Percentiles rank a stretch among this genome's conserved stretches.
Conservation (phyloP, 768 basidiomycete genomes). For the Cystofilobasidium macerans region DNA sequence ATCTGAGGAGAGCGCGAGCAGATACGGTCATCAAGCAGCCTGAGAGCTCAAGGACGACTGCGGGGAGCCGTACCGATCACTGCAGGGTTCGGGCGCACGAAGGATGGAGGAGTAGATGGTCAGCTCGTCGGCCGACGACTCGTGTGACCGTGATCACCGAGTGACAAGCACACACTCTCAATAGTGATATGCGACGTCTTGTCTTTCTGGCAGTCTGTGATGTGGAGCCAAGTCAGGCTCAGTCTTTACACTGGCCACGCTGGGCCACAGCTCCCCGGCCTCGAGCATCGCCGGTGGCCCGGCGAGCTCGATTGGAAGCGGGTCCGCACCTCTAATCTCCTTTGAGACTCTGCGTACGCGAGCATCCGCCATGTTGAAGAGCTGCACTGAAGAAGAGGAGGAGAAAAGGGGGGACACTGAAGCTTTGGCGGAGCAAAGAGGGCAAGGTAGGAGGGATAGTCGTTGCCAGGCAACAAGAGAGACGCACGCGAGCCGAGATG, state of each 20-base stretch:
- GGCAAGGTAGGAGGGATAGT: not conserved
- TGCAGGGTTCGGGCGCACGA: not conserved
- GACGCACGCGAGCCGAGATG: not conserved
- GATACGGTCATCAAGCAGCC: not conserved
- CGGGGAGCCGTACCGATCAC: too few relatives aligned
- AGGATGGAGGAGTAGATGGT: not conserved
- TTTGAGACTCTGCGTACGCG: conserved; percentile 82
- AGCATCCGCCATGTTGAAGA: conserved; percentile 59
- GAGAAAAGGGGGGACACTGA: not conserved
- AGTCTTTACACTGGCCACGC: not conserved
- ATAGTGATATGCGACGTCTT: conserved; percentile 76
- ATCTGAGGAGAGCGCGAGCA: conserved; percentile 44
- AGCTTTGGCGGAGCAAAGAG: not conserved
- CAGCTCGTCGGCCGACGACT: not conserved
- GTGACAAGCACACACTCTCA: conserved; percentile 42
- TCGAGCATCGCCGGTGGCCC: too few relatives aligned
- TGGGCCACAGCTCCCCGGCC: too few relatives aligned
- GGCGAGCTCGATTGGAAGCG: not conserved
- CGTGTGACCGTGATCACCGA: not conserved
- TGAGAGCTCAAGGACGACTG: not conserved
- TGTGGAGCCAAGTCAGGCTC: not conserved
- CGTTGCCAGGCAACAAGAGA: not conserved
- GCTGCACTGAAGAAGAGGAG: too few relatives aligned
- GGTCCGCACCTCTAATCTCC: conserved; percentile 65
- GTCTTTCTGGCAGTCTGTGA: conserved; percentile 88